Evolutionary conservation across 78 protist species (phyloP).

Genomic region (Planoprotostelium fungivorum): DNA sequence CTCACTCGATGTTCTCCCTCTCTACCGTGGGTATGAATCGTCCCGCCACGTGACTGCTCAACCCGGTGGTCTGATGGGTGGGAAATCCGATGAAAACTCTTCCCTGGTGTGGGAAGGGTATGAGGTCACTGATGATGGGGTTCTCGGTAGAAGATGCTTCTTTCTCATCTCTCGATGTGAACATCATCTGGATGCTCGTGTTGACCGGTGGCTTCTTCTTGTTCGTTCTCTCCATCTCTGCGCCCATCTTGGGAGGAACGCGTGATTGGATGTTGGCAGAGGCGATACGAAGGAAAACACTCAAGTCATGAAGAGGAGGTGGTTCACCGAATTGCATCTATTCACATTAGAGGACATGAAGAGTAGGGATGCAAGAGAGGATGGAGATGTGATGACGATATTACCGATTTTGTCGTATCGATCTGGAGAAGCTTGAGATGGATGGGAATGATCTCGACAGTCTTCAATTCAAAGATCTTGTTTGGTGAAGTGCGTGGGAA

Average conservation of each 20-base stretch:
- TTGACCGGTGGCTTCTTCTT: conserved; percentile 15
- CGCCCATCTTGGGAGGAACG: not conserved
- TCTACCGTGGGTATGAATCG: conserved; percentile 18
- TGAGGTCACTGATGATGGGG: conserved; percentile 4
- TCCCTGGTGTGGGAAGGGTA: conserved; percentile 14
- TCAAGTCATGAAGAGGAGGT: not conserved
- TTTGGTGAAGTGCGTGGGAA: not conserved
- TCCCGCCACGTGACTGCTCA: conserved; percentile 14
- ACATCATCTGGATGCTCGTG: conserved; percentile 13
- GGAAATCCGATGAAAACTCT: conserved; percentile 39
- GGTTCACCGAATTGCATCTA: not conserved
- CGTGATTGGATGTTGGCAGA: not conserved
- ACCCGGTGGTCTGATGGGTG: conserved; percentile 35
- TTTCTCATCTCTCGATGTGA: not conserved
- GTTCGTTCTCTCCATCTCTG: conserved; percentile 7
- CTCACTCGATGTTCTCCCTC: conserved; percentile 3
- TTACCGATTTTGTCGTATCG: not conserved
- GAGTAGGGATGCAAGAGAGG: no score
- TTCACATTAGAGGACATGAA: no score
- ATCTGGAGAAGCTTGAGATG: not conserved
- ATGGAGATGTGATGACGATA: not conserved
- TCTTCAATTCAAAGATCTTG: not conserved
- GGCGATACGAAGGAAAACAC: not conserved
- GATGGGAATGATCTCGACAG: not conserved
- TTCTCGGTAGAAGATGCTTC: conserved; percentile 7